Base-by-base conservation (phyloP, 2,329 filamentous ascomycete species). In the Pseudogymnoascus sp. region DNA sequence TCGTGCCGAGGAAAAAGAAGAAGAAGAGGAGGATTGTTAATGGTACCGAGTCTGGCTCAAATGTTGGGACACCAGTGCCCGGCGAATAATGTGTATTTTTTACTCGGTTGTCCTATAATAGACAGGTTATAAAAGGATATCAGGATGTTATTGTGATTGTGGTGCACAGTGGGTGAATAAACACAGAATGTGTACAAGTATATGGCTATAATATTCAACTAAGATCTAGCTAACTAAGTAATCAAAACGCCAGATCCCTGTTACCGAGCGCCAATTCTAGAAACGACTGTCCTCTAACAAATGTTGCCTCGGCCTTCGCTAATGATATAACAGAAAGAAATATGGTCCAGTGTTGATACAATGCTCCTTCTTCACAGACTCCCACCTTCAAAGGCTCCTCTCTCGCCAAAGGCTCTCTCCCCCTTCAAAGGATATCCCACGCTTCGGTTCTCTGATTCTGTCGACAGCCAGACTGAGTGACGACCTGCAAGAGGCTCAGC, bases 11-110 rank as follows among this genome's bases (percentile, higher is more conserved):
- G 61, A 86, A 82, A 71, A 92, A 88, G 78, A 90, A 88, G 75
- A 92, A 89, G 80, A 91, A 88, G 82, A 91, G 87, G 79, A 85
- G 82, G 72, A 77, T 80, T 28, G 73, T 79, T 59, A 84, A 85
- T 53, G 83, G 83, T 3, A 69, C 71, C 68, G 82, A 83, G 61
- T 40, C 59, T 16, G 82, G 81, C 2, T 85, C 85, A 67, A 82
- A 82, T 0, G 80, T 82, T 1, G 86, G 82, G 1, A 89, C 86
- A 1, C 85, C 87, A 1, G 80, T 78, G 38, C 79, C 79, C 12
- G 70, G 70, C 14, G 59, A 64, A 46, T 64, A 14, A 64, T 44
- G 11, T 63, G 42, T 28, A 37, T 21, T 63, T 36, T 21, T 3
- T 56, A 34, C 25, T 34, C n/a, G 5, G 6, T 60, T 60, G 21